Conservation (phyloP, 495 filamentous ascomycete species). For the Aspergillus panamensis region DNA sequence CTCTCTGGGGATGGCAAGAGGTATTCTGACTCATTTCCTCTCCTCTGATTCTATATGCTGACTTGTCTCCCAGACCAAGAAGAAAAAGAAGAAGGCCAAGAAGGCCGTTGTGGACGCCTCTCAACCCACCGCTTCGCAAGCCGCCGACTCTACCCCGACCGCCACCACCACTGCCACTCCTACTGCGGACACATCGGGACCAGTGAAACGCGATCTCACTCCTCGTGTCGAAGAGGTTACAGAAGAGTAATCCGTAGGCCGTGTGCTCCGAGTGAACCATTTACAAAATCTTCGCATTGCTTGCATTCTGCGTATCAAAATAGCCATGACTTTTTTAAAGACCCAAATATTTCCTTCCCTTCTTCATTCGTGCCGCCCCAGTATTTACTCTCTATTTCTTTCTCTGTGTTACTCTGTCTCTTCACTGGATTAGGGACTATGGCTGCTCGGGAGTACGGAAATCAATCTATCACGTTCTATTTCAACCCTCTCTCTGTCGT, state of each 20-base stretch:
- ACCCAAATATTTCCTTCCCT: neutral
- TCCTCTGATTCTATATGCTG: conserved; percentile 13
- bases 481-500: too few species aligned
- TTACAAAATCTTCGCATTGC: neutral
- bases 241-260: conserved; percentile 47
- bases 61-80: conserved; percentile 31
- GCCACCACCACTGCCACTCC: conserved; percentile 59
- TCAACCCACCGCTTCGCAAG: conserved; percentile 6
- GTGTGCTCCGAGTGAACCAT: neutral
- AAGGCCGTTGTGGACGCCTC: conserved; percentile 45
- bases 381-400: neutral
- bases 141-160: conserved; percentile 48
- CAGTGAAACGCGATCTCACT: conserved; percentile 50
- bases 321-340: neutral
- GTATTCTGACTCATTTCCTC: conserved; percentile 41
- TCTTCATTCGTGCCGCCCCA: neutral
- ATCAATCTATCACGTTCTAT: neutral
- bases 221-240: conserved; percentile 62
- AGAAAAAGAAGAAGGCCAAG: conserved; percentile 64
- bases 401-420: neutral
- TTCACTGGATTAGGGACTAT: conserved; percentile 1
- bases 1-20: conserved; percentile 98
- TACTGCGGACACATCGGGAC: conserved; percentile 41
- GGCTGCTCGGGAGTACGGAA: conserved; percentile 1
- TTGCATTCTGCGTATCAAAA: conserved; percentile 1